A percentile compares a stretch with the other conserved stretches of the same genome.
These are phyloP conservation scores for Heimioporus sp. DNA, from an alignment of 768 basidiomycete genomes.

Conservation along the genomic window DNA sequence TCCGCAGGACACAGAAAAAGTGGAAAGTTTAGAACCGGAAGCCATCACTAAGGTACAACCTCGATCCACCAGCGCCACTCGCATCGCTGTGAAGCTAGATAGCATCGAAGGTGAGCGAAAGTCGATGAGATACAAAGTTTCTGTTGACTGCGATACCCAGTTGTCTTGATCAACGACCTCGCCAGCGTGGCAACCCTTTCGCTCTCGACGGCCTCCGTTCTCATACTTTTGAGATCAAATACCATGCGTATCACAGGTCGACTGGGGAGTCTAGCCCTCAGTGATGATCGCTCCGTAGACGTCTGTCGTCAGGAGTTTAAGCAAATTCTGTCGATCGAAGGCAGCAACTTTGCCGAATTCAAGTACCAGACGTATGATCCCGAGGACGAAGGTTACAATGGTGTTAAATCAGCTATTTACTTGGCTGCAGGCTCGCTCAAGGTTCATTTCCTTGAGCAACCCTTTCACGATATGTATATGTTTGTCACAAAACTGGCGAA, in stretches of 20 bases:
- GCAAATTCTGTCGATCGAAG: slow-evolving; percentile 89
- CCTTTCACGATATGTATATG: slow-evolving; percentile 83
- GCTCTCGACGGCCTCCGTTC: slow-evolving; percentile 86
- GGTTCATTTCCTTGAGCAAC: slow-evolving; percentile 83
- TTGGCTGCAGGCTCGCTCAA: slow-evolving; percentile 89
- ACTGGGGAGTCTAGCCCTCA: slow-evolving; percentile 79
- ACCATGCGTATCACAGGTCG: slow-evolving; percentile 78
- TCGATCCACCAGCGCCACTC: slow-evolving; percentile 56
- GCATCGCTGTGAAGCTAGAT: slow-evolving; percentile 79
- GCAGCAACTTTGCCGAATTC: slow-evolving; percentile 91
- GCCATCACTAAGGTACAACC: neutral
- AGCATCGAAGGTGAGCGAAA: slow-evolving; percentile 67
- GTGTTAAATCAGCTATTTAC: slow-evolving; percentile 79
- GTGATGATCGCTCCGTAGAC: slow-evolving; percentile 60
- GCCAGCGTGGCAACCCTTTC: slow-evolving; percentile 81
- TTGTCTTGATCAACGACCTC: slow-evolving; percentile 71
- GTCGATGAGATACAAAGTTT: neutral
- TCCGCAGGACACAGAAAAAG: slow-evolving; percentile 31
- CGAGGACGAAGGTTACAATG: slow-evolving; percentile 61
- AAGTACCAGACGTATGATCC: slow-evolving; percentile 90
- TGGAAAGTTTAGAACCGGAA: slow-evolving; percentile 8
- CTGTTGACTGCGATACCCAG: slow-evolving; percentile 37
- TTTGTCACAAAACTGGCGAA: slow-evolving; percentile 85
- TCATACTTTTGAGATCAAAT: slow-evolving; percentile 66
- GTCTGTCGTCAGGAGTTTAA: slow-evolving; percentile 68